Percentiles rank a stretch among this genome's conserved stretches.
phyloP scores from a whole-genome alignment of 768 basidiomycete species.

The Austroboletus eburneus region DNA sequence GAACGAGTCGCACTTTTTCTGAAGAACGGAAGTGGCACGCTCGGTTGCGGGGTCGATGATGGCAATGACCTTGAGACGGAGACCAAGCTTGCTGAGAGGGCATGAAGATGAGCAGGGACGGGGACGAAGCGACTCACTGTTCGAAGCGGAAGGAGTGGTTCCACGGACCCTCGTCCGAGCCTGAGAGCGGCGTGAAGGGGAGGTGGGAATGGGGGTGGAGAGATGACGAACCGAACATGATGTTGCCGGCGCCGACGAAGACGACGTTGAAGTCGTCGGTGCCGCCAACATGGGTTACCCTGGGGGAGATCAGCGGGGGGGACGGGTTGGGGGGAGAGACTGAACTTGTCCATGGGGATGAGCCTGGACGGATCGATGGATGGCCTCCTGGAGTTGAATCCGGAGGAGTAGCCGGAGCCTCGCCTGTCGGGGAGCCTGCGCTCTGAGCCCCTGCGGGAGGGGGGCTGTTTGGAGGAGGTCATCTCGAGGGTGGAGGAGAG shows the following conservation, averaged over 20 bases:
- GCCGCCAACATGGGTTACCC: slow-evolving; percentile 49
- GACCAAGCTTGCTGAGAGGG: slow-evolving; percentile 77
- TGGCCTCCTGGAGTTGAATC: slow-evolving; percentile 54
- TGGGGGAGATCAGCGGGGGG: slow-evolving; percentile 25
- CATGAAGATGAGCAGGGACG: slow-evolving; percentile 6
- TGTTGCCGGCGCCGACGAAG: slow-evolving; percentile 94
- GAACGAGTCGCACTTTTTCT: slow-evolving; percentile 90
- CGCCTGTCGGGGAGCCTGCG: slow-evolving; percentile 44
- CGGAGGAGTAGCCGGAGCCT: slow-evolving; percentile 41
- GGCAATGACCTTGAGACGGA: slow-evolving; percentile 92
- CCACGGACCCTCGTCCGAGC: slow-evolving; percentile 87
- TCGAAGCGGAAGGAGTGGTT: slow-evolving; percentile 90
- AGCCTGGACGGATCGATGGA: slow-evolving; percentile 79
- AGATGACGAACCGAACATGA: slow-evolving; percentile 80
- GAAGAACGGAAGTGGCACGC: slow-evolving; percentile 74
- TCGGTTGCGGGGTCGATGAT: slow-evolving; percentile 88
- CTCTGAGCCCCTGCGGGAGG: slow-evolving; percentile 44
- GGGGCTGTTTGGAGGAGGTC: slow-evolving; percentile 26
- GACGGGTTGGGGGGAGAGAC: slow-evolving; percentile 4
- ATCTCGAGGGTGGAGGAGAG: slow-evolving; percentile 29
- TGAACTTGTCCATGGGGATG: slow-evolving; percentile 76
- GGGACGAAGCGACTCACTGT: slow-evolving; percentile 49
- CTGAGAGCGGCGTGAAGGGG: slow-evolving; percentile 35
- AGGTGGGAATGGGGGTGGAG: neutral
- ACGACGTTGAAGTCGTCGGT: slow-evolving; percentile 86